Evolutionary conservation across 805 yeast species (phyloP).

Genomic region (Pichia membranifaciens): DNA sequence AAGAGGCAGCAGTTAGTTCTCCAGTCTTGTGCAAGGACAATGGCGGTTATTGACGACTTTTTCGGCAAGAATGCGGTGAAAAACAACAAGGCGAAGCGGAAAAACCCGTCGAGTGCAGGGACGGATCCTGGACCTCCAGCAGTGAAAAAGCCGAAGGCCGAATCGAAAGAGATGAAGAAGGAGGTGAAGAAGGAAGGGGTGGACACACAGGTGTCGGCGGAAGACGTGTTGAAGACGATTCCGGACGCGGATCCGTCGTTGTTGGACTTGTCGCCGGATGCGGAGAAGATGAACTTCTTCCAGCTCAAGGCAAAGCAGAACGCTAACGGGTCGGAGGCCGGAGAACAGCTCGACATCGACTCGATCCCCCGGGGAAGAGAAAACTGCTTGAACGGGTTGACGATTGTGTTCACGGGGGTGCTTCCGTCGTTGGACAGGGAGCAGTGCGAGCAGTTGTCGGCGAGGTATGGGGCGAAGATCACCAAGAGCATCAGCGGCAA

Average conservation of each 20-base stretch:
- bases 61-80: conserved; percentile 27
- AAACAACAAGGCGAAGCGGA: conserved; percentile 8
- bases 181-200: not conserved
- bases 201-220: conserved; percentile 33
- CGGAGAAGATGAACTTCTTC: conserved; percentile 44
- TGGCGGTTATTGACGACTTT: conserved; percentile 28
- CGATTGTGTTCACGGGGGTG: conserved; percentile 90
- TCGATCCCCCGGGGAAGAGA: conserved; percentile 78
- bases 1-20: too few relatives aligned
- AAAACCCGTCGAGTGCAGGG: not conserved
- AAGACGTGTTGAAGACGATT: conserved; percentile 53
- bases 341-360: conserved; percentile 16
- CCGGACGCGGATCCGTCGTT: conserved; percentile 62
- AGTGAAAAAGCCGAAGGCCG: conserved; percentile 10
- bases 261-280: conserved; percentile 35
- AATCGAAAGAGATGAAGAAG: not conserved
- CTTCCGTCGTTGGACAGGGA: conserved; percentile 75
- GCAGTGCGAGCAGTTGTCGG: conserved; percentile 69
- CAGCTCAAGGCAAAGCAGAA: conserved; percentile 48
- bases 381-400: conserved; percentile 80
- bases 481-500: conserved; percentile 79
- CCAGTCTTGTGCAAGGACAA: too few relatives aligned
- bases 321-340: conserved; percentile 26
- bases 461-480: conserved; percentile 85
- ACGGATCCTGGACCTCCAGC: not conserved